A percentile compares a stretch with the other conserved stretches of the same genome.
Evolutionary conservation across 805 yeast species (phyloP).

Genomic region (Kodamaea jinghongensis): DNA sequence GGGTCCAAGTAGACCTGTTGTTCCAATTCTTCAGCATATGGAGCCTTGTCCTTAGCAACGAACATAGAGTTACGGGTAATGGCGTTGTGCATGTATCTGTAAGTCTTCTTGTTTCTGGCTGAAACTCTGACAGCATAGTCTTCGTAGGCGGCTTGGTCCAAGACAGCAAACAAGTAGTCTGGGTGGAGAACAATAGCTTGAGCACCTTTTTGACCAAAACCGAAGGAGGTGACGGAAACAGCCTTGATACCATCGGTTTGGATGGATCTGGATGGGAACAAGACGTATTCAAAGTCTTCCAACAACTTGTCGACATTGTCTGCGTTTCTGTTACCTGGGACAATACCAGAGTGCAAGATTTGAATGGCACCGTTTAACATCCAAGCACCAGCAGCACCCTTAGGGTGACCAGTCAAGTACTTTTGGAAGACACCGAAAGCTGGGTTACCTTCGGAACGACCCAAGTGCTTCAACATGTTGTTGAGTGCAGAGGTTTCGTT

Average conservation of each 20-base stretch:
- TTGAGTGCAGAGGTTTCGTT: slow-evolving; percentile 92
- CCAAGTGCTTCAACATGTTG: slow-evolving; percentile 90
- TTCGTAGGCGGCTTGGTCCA: slow-evolving; percentile 69
- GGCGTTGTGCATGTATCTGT: slow-evolving; percentile 94
- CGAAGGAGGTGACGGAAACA: slow-evolving; percentile 93
- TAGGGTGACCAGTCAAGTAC: slow-evolving; percentile 98
- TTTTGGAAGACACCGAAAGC: slow-evolving; percentile 98
- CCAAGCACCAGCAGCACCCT: slow-evolving; percentile 99
- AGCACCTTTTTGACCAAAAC: slow-evolving; percentile 99
- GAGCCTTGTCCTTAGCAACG: slow-evolving; percentile 90
- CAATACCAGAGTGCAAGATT: slow-evolving; percentile 85
- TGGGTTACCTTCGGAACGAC: slow-evolving; percentile 97
- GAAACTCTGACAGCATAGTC: slow-evolving; percentile 68
- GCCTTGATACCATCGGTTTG: slow-evolving; percentile 98
- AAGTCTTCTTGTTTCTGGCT: slow-evolving; percentile 83
- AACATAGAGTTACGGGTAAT: slow-evolving; percentile 87
- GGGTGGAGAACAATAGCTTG: slow-evolving; percentile 91
- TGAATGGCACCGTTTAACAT: slow-evolving; percentile 98
- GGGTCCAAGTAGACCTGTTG: slow-evolving; percentile 93
- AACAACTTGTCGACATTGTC: slow-evolving; percentile 86
- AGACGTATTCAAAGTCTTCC: slow-evolving; percentile 81
- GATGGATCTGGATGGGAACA: slow-evolving; percentile 90
- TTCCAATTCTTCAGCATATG: slow-evolving; percentile 87
- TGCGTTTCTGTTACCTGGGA: slow-evolving; percentile 98
- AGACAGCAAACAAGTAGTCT: slow-evolving; percentile 85